phyloP scores from a whole-genome alignment of 768 basidiomycete genomes.

The Antrodiella citrinella region DNA sequence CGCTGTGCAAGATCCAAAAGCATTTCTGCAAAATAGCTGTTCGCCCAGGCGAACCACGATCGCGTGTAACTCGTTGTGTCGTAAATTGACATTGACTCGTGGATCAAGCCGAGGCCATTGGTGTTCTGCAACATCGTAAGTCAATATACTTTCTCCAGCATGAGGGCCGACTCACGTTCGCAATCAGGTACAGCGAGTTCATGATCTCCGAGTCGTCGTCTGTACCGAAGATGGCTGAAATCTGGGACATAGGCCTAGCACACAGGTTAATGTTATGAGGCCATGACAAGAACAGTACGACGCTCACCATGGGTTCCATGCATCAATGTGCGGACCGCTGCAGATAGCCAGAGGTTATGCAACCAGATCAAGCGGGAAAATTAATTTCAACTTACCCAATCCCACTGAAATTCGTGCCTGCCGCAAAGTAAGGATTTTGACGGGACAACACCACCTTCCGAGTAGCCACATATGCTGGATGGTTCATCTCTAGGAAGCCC shows the following conservation, averaged over 20 bases:
- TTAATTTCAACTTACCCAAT: conserved; percentile 43
- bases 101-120: conserved; percentile 65
- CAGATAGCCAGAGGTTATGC: not conserved
- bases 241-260: conserved; percentile 79
- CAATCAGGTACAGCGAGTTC: conserved; percentile 52
- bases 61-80: conserved; percentile 50
- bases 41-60: conserved; percentile 79
- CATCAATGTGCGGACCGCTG: conserved; percentile 69
- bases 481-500: conserved; percentile 55
- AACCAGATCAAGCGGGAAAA: not conserved
- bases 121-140: conserved; percentile 45
- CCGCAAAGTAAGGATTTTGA: conserved; percentile 63
- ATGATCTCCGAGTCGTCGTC: conserved; percentile 66
- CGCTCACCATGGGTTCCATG: conserved; percentile 60
- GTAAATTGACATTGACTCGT: conserved; percentile 66
- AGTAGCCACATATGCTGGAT: conserved; percentile 59
- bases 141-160: conserved; percentile 1
- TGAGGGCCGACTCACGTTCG: conserved; percentile 44
- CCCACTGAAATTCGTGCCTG: conserved; percentile 57
- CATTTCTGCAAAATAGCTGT: conserved; percentile 81
- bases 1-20: conserved; percentile 66
- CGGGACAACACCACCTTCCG: conserved; percentile 51
- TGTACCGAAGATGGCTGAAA: conserved; percentile 66
- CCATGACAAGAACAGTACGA: no score
- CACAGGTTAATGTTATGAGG: not conserved